phyloP scores from a whole-genome alignment of 1,284 basidiomycete species.

The Trichosporon sp. region DNA sequence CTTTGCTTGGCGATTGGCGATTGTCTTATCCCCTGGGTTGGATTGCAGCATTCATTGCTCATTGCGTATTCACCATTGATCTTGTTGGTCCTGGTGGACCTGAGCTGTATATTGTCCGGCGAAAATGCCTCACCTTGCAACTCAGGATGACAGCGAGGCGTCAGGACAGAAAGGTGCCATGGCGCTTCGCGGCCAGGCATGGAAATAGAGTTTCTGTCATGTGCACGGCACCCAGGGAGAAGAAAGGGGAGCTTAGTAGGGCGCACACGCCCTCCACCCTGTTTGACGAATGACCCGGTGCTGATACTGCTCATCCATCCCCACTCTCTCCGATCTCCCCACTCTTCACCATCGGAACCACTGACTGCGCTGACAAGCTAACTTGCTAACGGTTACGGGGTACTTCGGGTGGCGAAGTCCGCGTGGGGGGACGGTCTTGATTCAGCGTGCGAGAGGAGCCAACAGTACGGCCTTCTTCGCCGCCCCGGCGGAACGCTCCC shows the following conservation, averaged over 20 bases:
- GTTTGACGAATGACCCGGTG: not conserved
- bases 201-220: conserved; percentile 12
- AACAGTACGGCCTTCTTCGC: not conserved
- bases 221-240: not conserved
- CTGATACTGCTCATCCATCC: not conserved
- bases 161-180: not conserved
- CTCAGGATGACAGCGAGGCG: not conserved
- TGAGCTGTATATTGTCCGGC: not conserved
- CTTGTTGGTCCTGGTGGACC: too few relatives aligned
- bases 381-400: not conserved
- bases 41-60: conserved; percentile 6
- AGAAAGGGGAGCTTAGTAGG: not conserved
- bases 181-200: not conserved
- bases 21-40: not conserved
- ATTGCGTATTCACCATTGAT: not conserved
- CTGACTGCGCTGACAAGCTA: not conserved
- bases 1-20: not conserved
- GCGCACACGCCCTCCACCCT: not conserved
- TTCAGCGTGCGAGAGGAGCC: not conserved
- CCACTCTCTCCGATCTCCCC: conserved; percentile 11
- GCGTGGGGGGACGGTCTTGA: too few relatives aligned
- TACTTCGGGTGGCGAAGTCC: not conserved
- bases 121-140: not conserved
- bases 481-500: too few relatives aligned
- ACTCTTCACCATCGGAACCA: not conserved